These are phyloP conservation scores for Cavenderia fasciculata DNA, from an alignment of 78 protist species.

Conservation along the genomic window DNA sequence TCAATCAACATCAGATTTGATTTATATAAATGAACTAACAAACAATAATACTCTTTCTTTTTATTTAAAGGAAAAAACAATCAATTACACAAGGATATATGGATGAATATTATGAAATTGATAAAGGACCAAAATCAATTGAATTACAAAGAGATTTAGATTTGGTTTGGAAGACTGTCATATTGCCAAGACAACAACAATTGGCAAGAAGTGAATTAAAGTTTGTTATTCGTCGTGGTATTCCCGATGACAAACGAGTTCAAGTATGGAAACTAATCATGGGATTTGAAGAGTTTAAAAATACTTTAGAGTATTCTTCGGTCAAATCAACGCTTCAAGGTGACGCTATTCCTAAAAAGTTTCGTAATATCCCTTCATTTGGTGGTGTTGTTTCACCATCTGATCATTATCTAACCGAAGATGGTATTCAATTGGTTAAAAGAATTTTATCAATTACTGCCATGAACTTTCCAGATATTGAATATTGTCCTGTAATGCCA, in stretches of 20 bases:
- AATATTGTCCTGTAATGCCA: slow-evolving; percentile 55
- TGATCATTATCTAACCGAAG: slow-evolving; percentile 54
- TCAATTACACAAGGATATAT: slow-evolving; percentile 27
- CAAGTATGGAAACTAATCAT: slow-evolving; percentile 19
- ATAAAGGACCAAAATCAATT: not conserved
- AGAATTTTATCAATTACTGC: not conserved
- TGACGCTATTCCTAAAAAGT: not conserved
- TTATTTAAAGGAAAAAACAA: too few relatives aligned
- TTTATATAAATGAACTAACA: too few relatives aligned
- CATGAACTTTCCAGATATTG: slow-evolving; percentile 23
- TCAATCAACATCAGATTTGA: too few relatives aligned
- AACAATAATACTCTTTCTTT: too few relatives aligned
- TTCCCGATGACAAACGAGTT: slow-evolving; percentile 34
- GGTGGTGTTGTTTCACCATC: slow-evolving; percentile 68
- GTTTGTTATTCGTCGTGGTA: slow-evolving; percentile 32
- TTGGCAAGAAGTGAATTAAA: slow-evolving; percentile 39
- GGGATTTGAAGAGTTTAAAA: not conserved
- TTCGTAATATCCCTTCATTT: slow-evolving; percentile 59
- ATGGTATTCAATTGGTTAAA: slow-evolving; percentile 47
- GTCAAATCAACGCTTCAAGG: not conserved
- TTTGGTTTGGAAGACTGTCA: slow-evolving; percentile 4
- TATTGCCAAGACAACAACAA: not conserved
- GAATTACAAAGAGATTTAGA: not conserved
- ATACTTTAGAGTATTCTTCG: not conserved
- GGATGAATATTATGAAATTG: slow-evolving; percentile 17